Evolutionary conservation across 768 basidiomycete species (phyloP), one percentile per base, ranked within the genome.

Genomic region (Lactarius hatsudake): DNA sequence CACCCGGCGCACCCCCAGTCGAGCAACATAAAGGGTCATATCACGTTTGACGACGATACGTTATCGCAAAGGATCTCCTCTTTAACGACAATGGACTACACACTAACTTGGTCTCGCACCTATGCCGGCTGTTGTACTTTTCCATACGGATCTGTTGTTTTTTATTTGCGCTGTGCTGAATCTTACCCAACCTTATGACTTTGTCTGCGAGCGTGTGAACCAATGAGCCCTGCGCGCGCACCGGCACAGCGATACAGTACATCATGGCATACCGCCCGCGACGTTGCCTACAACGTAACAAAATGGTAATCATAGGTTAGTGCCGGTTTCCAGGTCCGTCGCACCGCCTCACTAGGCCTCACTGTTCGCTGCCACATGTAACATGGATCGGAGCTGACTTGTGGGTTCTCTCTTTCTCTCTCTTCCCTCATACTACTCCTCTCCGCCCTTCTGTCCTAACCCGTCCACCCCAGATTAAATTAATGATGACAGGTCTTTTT

Each of bases 1-100:
- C 65, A 18, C 43, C 61, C 3, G 65, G 65, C 5, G 20, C 61
- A 2, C 65, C 65, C 9, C 60, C 58, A 13, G 12, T n/a, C 23
- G 20, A 36, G 0, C 32, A 40, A 3, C 2, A 12, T 7, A 59
- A 34, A 12, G 18, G 8, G n/a, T 6, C 15, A 2, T 32, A 57
- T 36, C 8, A 57, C 9, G n/a, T 36, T 38, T 7, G 34, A 51
- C 2, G 23, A 23, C 3, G n/a, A n/a, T n/a, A 30, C 12, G 2
- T 63, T 32, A 43, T 32, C 18, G 3, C 10, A 20, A n/a, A 8
- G 55, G 51, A 53, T 15, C 2, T 42, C 42, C 15, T 9, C 3
- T 45, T 5, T n/a, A n/a, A 10, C 36, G 12, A 53, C 51, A 6
- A 15, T 26, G 36, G 17, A 42, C 42, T 18, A 42, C 42, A 26